Percentiles rank a stretch among this genome's conserved stretches.
phyloP scores from a whole-genome alignment of 345 rosid genomes.

The Acer negundo region DNA sequence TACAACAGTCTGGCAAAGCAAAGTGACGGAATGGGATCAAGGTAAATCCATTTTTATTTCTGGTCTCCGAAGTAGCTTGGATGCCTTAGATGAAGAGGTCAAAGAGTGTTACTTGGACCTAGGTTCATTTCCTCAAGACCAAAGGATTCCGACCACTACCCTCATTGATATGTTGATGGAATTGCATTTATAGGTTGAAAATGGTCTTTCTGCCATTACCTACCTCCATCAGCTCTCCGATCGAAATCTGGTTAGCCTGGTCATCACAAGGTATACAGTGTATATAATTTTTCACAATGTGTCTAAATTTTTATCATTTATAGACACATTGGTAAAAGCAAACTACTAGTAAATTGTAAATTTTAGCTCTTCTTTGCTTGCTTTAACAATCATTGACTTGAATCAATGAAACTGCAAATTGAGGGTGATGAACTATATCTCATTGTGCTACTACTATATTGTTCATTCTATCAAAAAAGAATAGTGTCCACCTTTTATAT shows the following conservation, averaged over 20 bases:
- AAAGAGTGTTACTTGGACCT: slow-evolving; percentile 63
- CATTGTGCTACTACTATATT: too few species aligned
- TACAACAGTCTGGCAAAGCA: slow-evolving; percentile 34
- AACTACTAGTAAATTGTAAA: too few species aligned
- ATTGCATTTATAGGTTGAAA: slow-evolving; percentile 34
- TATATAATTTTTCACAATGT: not conserved
- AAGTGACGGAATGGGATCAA: slow-evolving; percentile 27
- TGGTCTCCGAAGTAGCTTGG: slow-evolving; percentile 50
- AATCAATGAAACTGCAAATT: not conserved
- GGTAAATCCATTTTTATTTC: slow-evolving; percentile 31
- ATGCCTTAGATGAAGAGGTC: slow-evolving; percentile 25
- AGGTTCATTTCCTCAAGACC: slow-evolving; percentile 61
- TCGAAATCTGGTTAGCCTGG: slow-evolving; percentile 40
- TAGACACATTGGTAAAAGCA: too few species aligned
- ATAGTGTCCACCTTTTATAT: not conserved
- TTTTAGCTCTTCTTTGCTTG: too few species aligned
- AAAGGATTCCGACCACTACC: slow-evolving; percentile 41
- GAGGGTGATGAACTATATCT: too few species aligned
- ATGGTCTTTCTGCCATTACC: slow-evolving; percentile 25
- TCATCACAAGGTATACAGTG: slow-evolving; percentile 37
- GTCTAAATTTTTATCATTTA: too few species aligned
- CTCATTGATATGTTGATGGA: slow-evolving; percentile 62
- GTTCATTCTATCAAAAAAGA: too few species aligned
- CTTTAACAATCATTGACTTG: too few species aligned
- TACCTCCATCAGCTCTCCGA: slow-evolving; percentile 43